These are phyloP conservation scores for Phytopythium litorale DNA, from an alignment of 352 stramenopile genomes.

Conservation along the genomic window DNA sequence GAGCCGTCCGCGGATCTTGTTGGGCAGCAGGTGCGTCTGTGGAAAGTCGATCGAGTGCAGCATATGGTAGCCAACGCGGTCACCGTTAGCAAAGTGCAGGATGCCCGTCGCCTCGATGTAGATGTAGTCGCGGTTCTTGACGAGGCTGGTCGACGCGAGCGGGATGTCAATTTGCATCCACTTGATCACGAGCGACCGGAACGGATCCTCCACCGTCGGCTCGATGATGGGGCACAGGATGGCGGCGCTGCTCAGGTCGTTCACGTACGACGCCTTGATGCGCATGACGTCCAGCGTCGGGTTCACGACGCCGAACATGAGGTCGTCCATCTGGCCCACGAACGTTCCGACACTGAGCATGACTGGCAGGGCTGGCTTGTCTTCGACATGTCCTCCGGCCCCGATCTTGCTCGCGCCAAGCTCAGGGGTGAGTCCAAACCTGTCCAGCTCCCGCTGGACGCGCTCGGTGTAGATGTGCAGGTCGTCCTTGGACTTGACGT, in stretches of 20 bases:
- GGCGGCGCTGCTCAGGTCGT: constrained; percentile 27
- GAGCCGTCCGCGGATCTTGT: constrained; percentile 13
- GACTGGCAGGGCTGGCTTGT: constrained; percentile 5
- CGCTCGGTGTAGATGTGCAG: constrained; percentile 42
- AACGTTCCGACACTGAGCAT: constrained; percentile 25
- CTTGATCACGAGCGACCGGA: constrained; percentile 26
- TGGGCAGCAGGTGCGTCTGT: constrained; percentile 8
- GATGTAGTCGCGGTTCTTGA: constrained; percentile 27
- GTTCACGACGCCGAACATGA: constrained; percentile 35
- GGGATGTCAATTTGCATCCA: constrained; percentile 26
- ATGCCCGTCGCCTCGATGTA: constrained; percentile 34
- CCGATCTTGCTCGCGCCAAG: background rate
- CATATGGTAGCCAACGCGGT: constrained; percentile 32
- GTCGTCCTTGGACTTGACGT: constrained; percentile 32
- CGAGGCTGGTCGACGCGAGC: constrained; percentile 8
- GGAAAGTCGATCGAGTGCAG: constrained; percentile 35
- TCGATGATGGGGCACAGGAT: constrained; percentile 18
- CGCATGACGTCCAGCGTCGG: constrained; percentile 30
- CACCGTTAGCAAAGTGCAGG: constrained; percentile 15
- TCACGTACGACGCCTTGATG: constrained; percentile 27
- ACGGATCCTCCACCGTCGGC: constrained; percentile 25
- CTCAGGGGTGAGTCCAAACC: background rate
- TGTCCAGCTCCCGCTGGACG: background rate
- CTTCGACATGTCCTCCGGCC: background rate
- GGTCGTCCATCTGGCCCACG: constrained; percentile 26